Evolutionary conservation across 2,329 filamentous ascomycete genomes (phyloP).

Genomic region (Pseudocercospora fijiensis): DNA sequence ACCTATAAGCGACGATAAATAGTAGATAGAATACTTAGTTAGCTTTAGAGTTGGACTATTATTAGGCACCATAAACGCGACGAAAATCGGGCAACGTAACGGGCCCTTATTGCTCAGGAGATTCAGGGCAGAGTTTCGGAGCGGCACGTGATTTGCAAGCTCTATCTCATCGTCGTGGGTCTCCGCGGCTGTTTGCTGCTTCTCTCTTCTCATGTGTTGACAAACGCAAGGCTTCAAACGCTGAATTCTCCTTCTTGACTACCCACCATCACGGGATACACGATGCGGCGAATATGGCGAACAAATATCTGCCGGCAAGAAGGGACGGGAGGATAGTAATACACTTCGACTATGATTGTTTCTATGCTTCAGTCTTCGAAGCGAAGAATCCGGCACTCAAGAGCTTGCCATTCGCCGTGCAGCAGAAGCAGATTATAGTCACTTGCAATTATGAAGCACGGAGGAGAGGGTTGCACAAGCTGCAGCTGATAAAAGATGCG

Average conservation of each 20-base stretch:
- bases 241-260: neutral
- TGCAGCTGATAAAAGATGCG: constrained; percentile 82
- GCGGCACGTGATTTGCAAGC: neutral
- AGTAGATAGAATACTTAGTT: too few species aligned
- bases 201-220: neutral
- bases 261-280: neutral
- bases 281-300: constrained; percentile 28
- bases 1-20: too few species aligned
- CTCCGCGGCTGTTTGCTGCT: too few species aligned
- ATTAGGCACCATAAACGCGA: too few species aligned
- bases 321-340: constrained; percentile 69
- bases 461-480: constrained; percentile 67
- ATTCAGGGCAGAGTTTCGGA: neutral
- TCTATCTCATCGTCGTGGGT: neutral
- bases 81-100: too few species aligned
- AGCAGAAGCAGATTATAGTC: constrained; percentile 85
- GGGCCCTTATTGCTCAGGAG: neutral
- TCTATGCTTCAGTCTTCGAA: constrained; percentile 91
- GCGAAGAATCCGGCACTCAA: constrained; percentile 73
- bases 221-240: neutral
- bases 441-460: constrained; percentile 94
- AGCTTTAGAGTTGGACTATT: too few species aligned
- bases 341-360: constrained; percentile 89
- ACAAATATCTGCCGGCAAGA: constrained; percentile 37
- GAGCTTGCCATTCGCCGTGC: constrained; percentile 73